Percentiles rank a stretch among this genome's conserved stretches.
These are phyloP conservation scores for Plasmopara viticola DNA, from an alignment of 352 stramenopile species.

Conservation along the genomic window DNA sequence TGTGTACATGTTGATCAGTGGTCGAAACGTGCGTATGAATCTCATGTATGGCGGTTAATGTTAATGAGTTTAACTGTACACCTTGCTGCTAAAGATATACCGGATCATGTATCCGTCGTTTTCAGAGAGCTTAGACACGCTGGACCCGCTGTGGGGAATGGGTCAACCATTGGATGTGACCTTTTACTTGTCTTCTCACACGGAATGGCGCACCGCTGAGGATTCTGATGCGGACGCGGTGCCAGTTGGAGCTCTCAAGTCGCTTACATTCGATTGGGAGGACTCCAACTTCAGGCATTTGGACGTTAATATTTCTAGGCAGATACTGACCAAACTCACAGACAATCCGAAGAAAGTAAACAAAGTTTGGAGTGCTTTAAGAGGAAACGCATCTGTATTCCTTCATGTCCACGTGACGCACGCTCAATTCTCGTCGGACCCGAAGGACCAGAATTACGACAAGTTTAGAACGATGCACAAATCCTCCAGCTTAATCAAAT, in stretches of 20 bases:
- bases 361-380: constrained; percentile 37
- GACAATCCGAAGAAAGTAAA: constrained; percentile 1
- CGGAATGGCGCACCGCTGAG: constrained; percentile 30
- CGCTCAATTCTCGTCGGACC: constrained; percentile 38
- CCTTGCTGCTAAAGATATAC: constrained; percentile 41
- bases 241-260: constrained; percentile 42
- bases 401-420: constrained; percentile 72
- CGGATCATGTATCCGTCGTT: constrained; percentile 70
- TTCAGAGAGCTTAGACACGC: constrained; percentile 30
- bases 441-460: constrained; percentile 33
- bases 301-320: constrained; percentile 46
- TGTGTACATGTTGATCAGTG: constrained; percentile 52
- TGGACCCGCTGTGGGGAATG: constrained; percentile 64
- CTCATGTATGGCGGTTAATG: background rate
- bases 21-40: constrained; percentile 31
- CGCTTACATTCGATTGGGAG: constrained; percentile 64
- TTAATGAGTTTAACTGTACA: constrained; percentile 2
- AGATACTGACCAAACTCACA: constrained; percentile 14
- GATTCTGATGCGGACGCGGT: constrained; percentile 40
- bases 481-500: constrained; percentile 52
- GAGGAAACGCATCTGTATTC: constrained; percentile 52
- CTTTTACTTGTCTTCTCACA: constrained; percentile 49
- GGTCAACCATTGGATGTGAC: constrained; percentile 47
- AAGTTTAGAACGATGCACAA: constrained; percentile 62
- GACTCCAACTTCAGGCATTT: constrained; percentile 40